Base-by-base conservation (phyloP, 257 asterid species). In the Ocimum tenuiflorum region DNA sequence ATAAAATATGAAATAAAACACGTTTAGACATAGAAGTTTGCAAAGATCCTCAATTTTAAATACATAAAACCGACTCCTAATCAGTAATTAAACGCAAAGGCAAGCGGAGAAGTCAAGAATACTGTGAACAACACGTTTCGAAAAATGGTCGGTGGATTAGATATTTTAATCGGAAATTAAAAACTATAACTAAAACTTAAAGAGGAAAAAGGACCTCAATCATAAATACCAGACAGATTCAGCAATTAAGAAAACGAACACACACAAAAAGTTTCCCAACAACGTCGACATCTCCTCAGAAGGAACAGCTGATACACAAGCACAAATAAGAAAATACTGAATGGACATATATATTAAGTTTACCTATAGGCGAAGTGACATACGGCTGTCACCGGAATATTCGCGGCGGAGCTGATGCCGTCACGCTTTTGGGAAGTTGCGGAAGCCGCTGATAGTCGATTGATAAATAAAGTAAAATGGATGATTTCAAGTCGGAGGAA, bases 301-400 rank as follows among this genome's bases (percentile, higher is more conserved):
- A 2, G 12, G 8, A 51, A 41, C 22, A 39, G 12, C 60, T n/a
- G 49, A 20, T 12, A 27, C 20, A 22, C 31, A 59, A 11, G 20
- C 35, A 9, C 1, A 27, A 27, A n/a, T n/a, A n/a, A n/a, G n/a
- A n/a, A n/a, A n/a, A n/a, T n/a, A n/a, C n/a, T n/a, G n/a, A n/a
- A n/a, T n/a, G n/a, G n/a, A n/a, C 31, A 27, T 27, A 27, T 27
- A 27, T 1, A 27, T 1, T 2, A 27, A 4, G 31, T 27, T 2
- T 47, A 39, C 8, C 59, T 10, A 59, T 50, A 45, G 42, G 60
- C 33, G 20, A 52, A 8, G 53, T 36, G 38, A 19, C 64, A 39
- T 64, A 55, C 64, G 10, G 67, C 55, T 10, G 61, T 39, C 66
- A 55, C 41, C 70, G 74, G 20, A n/a, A 18, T 12, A 20, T 20